Base-by-base conservation (phyloP, 1,139 yeast species). In the Suhomyces anneliseae region DNA sequence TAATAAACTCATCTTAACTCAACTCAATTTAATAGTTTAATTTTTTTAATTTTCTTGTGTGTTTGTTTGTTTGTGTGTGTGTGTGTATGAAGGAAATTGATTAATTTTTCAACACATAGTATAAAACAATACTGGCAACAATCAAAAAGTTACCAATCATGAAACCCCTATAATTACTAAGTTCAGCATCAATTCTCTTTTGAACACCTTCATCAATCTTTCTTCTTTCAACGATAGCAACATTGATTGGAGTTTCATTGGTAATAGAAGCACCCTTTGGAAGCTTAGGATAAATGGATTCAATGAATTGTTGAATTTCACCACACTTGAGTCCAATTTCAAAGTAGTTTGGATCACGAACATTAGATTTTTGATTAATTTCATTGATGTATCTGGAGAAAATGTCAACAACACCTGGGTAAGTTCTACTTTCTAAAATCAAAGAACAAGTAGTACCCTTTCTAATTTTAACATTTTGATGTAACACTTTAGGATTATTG, bases 361-460 rank as follows among this genome's bases (percentile, higher is more conserved):
- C 95, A 7, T 81, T 76, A 45, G 93, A 81, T 65, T 84, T 83
- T 54, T 83, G 86, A 66, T 93, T 95, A 59, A 95, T 90, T 44
- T 74, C 76, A 60, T 87, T 83, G 44, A 87, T 72, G 65, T 89
- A 90, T 31, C 81, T 71, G 58, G 85, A 80, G 76, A 95, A 95
- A 39, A 92, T 80, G 10, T 73, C 72, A 40, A 87, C 86, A 38
- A 90, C 93, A 4, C 88, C 92, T 38, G 83, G 82, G 64, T 88
- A 81, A 3, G 90, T 83, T 64, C 92, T 81, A 40, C 93, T 78
- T 50, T 81, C 72, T 52, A 89, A 72, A 53, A 95, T 90, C 59
- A 95, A 76, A 54, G 78, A 72, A 59, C 90, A 86, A 1, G 99
- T 86, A 35, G 88, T 82, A n/a, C 97, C 97, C 69, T 89, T 88